A percentile compares a stretch with the other conserved stretches of the same genome.
Conservation (phyloP, 2,329 filamentous ascomycete species). For the Coniochaeta ligniaria region DNA sequence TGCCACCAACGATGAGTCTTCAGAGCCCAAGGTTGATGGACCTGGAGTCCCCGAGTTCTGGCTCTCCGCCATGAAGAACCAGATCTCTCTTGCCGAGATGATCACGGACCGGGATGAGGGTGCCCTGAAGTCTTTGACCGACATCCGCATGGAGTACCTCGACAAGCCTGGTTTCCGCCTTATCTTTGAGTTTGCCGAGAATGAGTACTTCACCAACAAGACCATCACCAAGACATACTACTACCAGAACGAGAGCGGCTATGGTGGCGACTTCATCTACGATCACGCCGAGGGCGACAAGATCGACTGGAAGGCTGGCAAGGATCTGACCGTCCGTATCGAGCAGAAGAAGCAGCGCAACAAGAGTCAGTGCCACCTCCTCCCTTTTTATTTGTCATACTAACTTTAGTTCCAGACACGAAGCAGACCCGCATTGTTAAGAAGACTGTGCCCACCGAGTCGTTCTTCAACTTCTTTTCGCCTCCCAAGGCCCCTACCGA, state of each 20-base stretch:
- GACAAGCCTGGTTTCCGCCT: constrained; percentile 97
- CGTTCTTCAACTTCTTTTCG: constrained; percentile 99
- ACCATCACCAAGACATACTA: constrained; percentile 96
- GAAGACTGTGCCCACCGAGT: constrained; percentile 97
- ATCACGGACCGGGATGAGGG: constrained; percentile 96
- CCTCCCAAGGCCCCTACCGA: constrained; percentile 80
- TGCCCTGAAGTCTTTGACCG: constrained; percentile 80
- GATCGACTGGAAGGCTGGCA: constrained; percentile 91
- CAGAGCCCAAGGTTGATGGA: constrained; percentile 37
- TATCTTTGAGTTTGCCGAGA: constrained; percentile 93
- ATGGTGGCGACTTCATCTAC: constrained; percentile 98
- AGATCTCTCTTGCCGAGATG: constrained; percentile 93
- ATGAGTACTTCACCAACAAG: constrained; percentile 98
- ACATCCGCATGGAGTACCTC: constrained; percentile 98
- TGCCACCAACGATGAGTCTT: constrained; percentile 48
- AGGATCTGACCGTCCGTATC: constrained; percentile 87
- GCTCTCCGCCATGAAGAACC: constrained; percentile 99
- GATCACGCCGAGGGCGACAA: constrained; percentile 97
- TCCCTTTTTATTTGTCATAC: not conserved
- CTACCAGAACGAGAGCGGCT: constrained; percentile 98
- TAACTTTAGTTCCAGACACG: constrained; percentile 58
- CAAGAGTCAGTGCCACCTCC: constrained; percentile 67
- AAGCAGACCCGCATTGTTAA: constrained; percentile 99
- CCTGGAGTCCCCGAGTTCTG: constrained; percentile 96
- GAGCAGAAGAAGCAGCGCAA: constrained; percentile 99